Evolutionary conservation across 1,139 yeast genomes (phyloP).

Genomic region (Blastobotrys malaysiensis): DNA sequence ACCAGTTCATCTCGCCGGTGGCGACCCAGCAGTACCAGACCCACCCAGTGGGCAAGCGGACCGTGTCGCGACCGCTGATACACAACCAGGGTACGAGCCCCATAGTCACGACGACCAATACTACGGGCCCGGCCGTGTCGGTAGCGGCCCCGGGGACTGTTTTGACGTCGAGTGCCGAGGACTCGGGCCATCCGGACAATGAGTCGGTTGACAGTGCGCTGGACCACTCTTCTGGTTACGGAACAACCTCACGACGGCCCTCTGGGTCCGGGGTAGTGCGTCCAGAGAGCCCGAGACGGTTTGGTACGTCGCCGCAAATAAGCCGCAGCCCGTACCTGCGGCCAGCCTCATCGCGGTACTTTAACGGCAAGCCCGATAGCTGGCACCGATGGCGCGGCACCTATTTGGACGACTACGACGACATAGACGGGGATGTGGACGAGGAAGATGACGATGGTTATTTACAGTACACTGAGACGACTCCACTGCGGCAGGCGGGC

Average conservation of each 20-base stretch:
- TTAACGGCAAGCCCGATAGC: conserved; percentile 6
- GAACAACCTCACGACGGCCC: background rate
- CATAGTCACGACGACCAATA: background rate
- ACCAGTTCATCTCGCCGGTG: background rate
- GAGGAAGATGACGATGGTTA: conserved; percentile 29
- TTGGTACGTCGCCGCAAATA: background rate
- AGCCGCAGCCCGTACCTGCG: conserved; percentile 10
- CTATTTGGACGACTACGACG: conserved; percentile 26
- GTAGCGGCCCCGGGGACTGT: background rate
- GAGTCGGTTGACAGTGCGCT: background rate
- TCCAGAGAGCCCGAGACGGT: background rate
- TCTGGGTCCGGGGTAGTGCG: background rate
- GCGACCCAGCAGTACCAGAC: background rate
- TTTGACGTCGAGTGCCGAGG: background rate
- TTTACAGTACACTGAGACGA: conserved; percentile 25
- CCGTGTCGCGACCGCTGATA: background rate
- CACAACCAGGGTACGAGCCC: background rate
- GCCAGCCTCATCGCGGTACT: conserved; percentile 12
- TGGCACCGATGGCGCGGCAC: conserved; percentile 11
- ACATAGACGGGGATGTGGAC: conserved; percentile 25
- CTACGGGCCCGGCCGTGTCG: background rate
- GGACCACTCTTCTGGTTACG: background rate
- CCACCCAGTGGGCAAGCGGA: background rate
- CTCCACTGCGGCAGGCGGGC: conserved; percentile 27
- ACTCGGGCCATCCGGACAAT: background rate